Percentiles rank a stretch among this genome's conserved stretches.
These are phyloP conservation scores for Lichenothelia convexa DNA, from an alignment of 495 filamentous ascomycete species.

Conservation along the genomic window DNA sequence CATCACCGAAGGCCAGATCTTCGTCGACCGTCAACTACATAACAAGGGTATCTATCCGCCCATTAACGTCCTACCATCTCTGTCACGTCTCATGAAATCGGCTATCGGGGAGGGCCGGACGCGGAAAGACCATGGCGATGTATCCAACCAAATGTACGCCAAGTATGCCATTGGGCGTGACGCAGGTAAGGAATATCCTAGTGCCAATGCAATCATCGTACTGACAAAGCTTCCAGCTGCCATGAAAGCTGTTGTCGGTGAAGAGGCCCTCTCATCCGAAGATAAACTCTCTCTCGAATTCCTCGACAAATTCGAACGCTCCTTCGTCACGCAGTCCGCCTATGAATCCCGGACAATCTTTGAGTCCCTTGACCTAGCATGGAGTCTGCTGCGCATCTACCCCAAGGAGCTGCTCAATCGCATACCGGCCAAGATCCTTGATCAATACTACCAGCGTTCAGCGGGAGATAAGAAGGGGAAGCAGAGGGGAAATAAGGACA, in stretches of 20 bases:
- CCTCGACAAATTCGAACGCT: conserved; percentile 90
- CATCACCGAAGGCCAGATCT: conserved; percentile 98
- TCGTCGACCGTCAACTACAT: conserved; percentile 82
- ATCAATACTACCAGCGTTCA: conserved; percentile 76
- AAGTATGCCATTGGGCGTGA: conserved; percentile 99
- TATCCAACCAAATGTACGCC: conserved; percentile 98
- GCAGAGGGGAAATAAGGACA: conserved; percentile 32
- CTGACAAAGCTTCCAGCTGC: too few relatives aligned
- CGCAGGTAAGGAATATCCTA: too few relatives aligned
- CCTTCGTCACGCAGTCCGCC: conserved; percentile 77
- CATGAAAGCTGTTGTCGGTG: conserved; percentile 99
- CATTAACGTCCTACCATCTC: conserved; percentile 95
- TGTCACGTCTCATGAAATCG: conserved; percentile 99
- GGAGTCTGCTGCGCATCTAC: conserved; percentile 89
- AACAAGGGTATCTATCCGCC: conserved; percentile 97
- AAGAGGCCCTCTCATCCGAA: conserved; percentile 86
- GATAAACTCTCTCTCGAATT: conserved; percentile 97
- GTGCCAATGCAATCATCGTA: not conserved
- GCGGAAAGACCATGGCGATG: conserved; percentile 88
- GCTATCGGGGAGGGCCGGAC: conserved; percentile 95
- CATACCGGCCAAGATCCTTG: conserved; percentile 80
- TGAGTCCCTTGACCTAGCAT: conserved; percentile 88
- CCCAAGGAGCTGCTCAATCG: conserved; percentile 94
- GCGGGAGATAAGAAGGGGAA: conserved; percentile 39
- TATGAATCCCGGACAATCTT: conserved; percentile 82